Evolutionary conservation across 768 basidiomycete genomes (phyloP), one percentile per base, ranked within the genome.

Genomic region (Mycena rosella): DNA sequence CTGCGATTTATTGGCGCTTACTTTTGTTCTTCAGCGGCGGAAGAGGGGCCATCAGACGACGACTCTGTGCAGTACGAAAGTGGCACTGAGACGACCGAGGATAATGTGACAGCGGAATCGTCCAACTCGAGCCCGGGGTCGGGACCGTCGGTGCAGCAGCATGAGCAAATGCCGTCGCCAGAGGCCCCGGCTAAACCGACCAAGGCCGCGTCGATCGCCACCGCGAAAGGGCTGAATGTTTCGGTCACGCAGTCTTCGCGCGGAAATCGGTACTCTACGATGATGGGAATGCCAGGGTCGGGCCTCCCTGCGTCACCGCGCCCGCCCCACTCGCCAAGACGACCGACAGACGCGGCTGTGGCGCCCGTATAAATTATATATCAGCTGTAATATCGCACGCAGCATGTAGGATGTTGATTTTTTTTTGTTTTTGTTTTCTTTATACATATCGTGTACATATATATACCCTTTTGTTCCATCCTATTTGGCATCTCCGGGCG

Each of bases 1-100:
- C 66, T 68, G n/a, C 17, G n/a, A 69, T 71, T 68, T 68, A 63
- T 71, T 59, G 68, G 68, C 71, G 53, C 51, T 65, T 53, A 58
- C 67, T 56, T 27, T 57, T 30, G 15, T 30, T 62, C 72, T 83
- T 81, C 81, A 53, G 72, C 85, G 63, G 76, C 85, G 51, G 89
- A 92, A 60, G 93, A 93, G 67, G 82, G 79, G 3, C 88, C 85
- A 55, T 92, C 90, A 6, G 93, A 93, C 56, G 88, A 86, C 40
- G 94, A 94, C 61, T 91, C 90, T 5, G 74, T 88, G 26, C 86
- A 88, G 45, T 92, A 92, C 56, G 93, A 92, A 65, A 94, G 92
- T 73, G 91, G 89, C 30, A 87, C 90, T 40, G 93, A 94, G 71
- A 87, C 87, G 20, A 88, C 88, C 26, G 92, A 90, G 68, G 84